Conservation (phyloP, 2,329 filamentous ascomycete species). For the Capronia epimyces region DNA sequence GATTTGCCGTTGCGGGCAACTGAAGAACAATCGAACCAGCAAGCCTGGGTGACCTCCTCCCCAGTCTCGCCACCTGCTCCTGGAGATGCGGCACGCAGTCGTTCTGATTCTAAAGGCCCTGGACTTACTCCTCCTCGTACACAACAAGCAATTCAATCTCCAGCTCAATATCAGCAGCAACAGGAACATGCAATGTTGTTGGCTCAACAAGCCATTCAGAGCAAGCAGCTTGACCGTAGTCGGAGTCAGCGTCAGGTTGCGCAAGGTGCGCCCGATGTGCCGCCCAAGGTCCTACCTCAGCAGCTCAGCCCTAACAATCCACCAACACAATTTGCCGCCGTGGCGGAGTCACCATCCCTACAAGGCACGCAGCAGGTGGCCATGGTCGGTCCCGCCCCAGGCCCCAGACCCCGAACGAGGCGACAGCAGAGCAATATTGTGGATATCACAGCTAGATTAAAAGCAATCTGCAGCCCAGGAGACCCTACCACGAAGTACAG, state of each 20-base stretch:
- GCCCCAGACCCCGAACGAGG: slow-evolving; percentile 57
- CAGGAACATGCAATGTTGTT: slow-evolving; percentile 78
- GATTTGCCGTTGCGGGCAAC: slow-evolving; percentile 16
- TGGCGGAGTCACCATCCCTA: slow-evolving; percentile 35
- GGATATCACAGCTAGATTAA: slow-evolving; percentile 76
- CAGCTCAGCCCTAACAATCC: slow-evolving; percentile 29
- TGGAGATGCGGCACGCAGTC: slow-evolving; percentile 61
- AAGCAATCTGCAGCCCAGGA: slow-evolving; percentile 81
- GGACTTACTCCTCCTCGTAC: slow-evolving; percentile 15
- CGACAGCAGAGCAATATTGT: slow-evolving; percentile 69
- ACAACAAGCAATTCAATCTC: slow-evolving; percentile 33
- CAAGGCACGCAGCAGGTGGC: slow-evolving; percentile 33
- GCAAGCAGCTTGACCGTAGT: slow-evolving; percentile 63
- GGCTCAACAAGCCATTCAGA: slow-evolving; percentile 69
- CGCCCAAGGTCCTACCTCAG: slow-evolving; percentile 26
- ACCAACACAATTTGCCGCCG: slow-evolving; percentile 39
- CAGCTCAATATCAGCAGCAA: slow-evolving; percentile 56
- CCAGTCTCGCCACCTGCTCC: slow-evolving; percentile 53
- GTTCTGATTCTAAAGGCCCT: slow-evolving; percentile 56
- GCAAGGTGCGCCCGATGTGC: slow-evolving; percentile 48
- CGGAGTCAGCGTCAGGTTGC: slow-evolving; percentile 64
- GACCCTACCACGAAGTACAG: slow-evolving; percentile 86
- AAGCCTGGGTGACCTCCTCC: slow-evolving; percentile 37
- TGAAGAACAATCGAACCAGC: slow-evolving; percentile 11
- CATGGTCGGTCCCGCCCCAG: slow-evolving; percentile 50